Percentiles rank a stretch among this genome's conserved stretches.
Conservation (phyloP, 1,139 yeast genomes). For the Magnusiomyces tetraspermus region DNA sequence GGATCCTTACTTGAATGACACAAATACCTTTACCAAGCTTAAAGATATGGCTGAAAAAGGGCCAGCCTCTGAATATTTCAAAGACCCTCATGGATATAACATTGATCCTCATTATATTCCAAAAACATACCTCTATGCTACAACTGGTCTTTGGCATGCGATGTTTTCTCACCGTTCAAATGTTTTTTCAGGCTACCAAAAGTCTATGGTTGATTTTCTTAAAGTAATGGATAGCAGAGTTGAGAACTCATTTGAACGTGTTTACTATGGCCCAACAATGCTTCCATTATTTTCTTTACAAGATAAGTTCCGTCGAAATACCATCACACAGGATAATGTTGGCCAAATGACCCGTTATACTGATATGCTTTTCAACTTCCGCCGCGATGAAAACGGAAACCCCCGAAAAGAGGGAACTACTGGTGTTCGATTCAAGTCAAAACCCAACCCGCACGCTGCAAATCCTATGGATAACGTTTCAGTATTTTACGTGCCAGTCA, state of each 20-base stretch:
- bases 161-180: slow-evolving; percentile 11
- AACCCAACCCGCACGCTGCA: not conserved
- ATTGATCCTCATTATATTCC: not conserved
- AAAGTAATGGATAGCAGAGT: slow-evolving; percentile 3
- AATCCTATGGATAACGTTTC: not conserved
- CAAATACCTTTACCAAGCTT: not conserved
- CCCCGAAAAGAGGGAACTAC: not conserved
- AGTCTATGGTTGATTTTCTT: slow-evolving; percentile 6
- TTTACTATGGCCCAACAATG: slow-evolving; percentile 13
- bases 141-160: slow-evolving; percentile 16
- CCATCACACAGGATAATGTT: slow-evolving; percentile 5
- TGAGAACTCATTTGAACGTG: slow-evolving; percentile 8
- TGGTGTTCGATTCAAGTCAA: not conserved
- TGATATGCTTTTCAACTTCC: slow-evolving; percentile 7
- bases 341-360: slow-evolving; percentile 9
- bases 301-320: slow-evolving; percentile 4
- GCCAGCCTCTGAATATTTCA: not conserved
- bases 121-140: slow-evolving; percentile 7
- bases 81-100: not conserved
- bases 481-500: slow-evolving; percentile 11
- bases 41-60: not conserved
- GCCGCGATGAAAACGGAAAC: not conserved
- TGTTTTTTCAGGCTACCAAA: slow-evolving; percentile 7
- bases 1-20: slow-evolving; percentile 10
- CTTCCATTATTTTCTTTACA: slow-evolving; percentile 8